Evolutionary conservation across 306 rosid genomes (phyloP).

Genomic region (Vigna unguiculata): DNA sequence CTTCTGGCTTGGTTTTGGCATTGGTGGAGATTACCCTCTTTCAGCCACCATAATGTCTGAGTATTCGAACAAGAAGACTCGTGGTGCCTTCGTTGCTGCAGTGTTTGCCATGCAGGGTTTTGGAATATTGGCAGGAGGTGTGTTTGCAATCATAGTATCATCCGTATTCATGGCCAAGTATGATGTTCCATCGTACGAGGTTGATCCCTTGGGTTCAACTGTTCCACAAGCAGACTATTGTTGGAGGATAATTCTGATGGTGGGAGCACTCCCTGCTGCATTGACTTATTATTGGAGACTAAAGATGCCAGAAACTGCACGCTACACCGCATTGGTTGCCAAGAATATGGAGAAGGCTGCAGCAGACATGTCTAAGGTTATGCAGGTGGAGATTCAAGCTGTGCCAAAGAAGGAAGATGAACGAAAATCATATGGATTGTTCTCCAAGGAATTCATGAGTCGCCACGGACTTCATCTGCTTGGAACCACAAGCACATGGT

Average conservation of each 20-base stretch:
- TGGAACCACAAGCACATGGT: constrained; percentile 78
- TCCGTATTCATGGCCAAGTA: constrained; percentile 50
- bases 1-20: constrained; percentile 87
- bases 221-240: constrained; percentile 71
- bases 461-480: constrained; percentile 77
- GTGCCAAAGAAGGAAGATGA: constrained; percentile 37
- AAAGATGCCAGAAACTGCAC: constrained; percentile 88
- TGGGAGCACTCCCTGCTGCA: constrained; percentile 75
- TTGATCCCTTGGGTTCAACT: constrained; percentile 55
- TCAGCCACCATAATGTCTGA: constrained; percentile 69
- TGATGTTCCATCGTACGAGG: constrained; percentile 55
- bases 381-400: constrained; percentile 59
- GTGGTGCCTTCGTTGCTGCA: constrained; percentile 65
- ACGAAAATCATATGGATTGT: constrained; percentile 50
- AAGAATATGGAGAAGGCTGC: constrained; percentile 68
- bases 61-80: too few relatives aligned
- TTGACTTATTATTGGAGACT: constrained; percentile 69
- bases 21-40: constrained; percentile 87
- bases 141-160: constrained; percentile 61
- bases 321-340: constrained; percentile 76
- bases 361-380: constrained; percentile 73
- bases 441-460: constrained; percentile 59
- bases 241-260: constrained; percentile 74
- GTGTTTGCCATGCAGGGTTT: constrained; percentile 92
- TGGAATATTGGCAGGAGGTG: constrained; percentile 77